Evolutionary conservation across 169 alveolate genomes (phyloP), one percentile per base, ranked within the genome.

Genomic region (Plasmodium vinckei): DNA sequence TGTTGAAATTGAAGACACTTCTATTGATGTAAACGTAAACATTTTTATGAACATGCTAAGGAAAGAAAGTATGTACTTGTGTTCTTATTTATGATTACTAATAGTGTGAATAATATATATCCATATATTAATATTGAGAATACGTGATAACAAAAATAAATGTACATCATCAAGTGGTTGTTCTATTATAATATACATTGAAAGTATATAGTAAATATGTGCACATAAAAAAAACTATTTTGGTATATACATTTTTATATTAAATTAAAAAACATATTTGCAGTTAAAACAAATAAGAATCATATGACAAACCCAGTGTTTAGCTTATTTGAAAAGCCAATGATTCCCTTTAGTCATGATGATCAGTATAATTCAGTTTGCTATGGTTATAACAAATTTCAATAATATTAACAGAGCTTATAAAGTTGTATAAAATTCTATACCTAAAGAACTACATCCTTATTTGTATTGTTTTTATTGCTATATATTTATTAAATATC

Each of bases 1-100:
- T 25, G 89, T 79, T 65, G 89, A 79, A 59, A 79, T 79, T 51
- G 89, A 79, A 64, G 89, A 79, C 47, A 79, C 89, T 0, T 79
- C 72, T 53, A 63, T 79, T 79, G 75, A 79, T 25, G 70, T 65
- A 21, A 79, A 79, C n/a, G 59, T 79, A 70, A 79, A 79, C 27
- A 33, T 27, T 57, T 79, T 79, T 42, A 79, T 46, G 39, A 53
- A 60, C 44, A 79, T 79, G 89, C 15, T 79, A 21, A 63, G 89
- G 54, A 79, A 64, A 44, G 79, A 79, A 65, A 65, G 89, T 79
- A 79, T 44, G 17, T n/a, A 71, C 15, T 51, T 71, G 2, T 71
- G 3, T 17, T 15, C 7, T 15, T 57, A 15, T 71, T 5, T 53
- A 17, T 57, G 21, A 17, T 57, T 57, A 9, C 39, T 15, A 57